Conservation (phyloP, 768 basidiomycete genomes). For the Suillus subalutaceus region DNA sequence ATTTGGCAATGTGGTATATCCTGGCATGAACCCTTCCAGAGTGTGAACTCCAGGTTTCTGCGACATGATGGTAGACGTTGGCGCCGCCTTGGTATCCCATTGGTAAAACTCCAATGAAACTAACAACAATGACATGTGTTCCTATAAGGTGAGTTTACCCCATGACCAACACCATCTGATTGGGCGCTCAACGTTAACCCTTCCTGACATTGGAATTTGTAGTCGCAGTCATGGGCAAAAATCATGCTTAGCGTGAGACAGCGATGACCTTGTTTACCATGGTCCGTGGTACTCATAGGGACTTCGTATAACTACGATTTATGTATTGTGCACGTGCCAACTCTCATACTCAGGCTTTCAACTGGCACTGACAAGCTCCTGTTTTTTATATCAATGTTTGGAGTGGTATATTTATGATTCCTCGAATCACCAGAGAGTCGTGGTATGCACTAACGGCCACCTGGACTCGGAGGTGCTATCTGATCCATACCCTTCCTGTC, state of each 20-base stretch:
- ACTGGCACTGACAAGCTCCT: background rate
- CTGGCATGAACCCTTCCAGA: slow-evolving; percentile 8
- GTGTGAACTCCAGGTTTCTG: background rate
- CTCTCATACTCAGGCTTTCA: background rate
- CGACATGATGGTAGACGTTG: background rate
- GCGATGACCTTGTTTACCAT: background rate
- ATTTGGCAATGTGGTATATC: slow-evolving; percentile 20
- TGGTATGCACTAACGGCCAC: background rate
- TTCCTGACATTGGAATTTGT: background rate
- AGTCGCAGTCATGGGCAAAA: background rate
- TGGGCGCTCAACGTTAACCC: background rate
- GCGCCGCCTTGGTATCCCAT: background rate
- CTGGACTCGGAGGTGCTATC: slow-evolving; percentile 8
- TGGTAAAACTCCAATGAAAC: background rate
- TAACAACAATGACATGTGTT: background rate
- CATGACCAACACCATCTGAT: background rate
- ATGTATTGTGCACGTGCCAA: background rate
- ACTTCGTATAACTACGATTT: background rate
- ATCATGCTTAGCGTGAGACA: background rate
- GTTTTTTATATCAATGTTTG: background rate
- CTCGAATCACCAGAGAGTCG: background rate
- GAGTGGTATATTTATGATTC: background rate
- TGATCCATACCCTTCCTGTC: slow-evolving; percentile 34
- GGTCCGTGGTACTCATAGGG: too few relatives aligned
- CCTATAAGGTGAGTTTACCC: slow-evolving; percentile 1